Percentiles rank a stretch among this genome's conserved stretches.
Conservation (phyloP, 2,329 filamentous ascomycete species). For the Verticillium dahliae region DNA sequence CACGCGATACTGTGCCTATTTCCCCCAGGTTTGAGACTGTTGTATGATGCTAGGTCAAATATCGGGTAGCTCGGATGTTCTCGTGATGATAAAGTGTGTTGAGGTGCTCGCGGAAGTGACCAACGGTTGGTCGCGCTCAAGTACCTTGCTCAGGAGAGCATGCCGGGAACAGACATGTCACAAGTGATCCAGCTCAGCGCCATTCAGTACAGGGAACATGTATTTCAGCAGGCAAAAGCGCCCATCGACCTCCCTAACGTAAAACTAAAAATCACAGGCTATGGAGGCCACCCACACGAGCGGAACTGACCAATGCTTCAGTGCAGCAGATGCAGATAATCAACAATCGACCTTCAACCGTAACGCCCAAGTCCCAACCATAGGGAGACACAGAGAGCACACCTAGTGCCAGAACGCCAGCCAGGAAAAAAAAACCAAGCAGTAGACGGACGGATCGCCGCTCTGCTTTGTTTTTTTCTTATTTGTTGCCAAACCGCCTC, state of each 20-base stretch:
- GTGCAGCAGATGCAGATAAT: not conserved
- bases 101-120: too few species aligned
- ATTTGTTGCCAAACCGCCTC: too few species aligned
- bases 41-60: too few species aligned
- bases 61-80: too few species aligned
- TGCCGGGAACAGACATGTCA: too few species aligned
- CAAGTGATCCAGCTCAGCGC: too few species aligned
- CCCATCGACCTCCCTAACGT: not conserved
- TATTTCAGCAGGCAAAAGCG: not conserved
- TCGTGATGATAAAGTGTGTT: too few species aligned
- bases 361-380: not conserved
- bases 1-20: too few species aligned
- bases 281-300: not conserved
- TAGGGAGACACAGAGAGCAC: not conserved
- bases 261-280: not conserved
- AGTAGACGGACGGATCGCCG: not conserved
- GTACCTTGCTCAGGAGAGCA: too few species aligned
- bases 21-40: too few species aligned
- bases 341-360: not conserved
- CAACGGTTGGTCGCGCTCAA: too few species aligned
- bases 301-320: not conserved
- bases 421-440: not conserved
- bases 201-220: not conserved
- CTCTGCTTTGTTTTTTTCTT: too few species aligned
- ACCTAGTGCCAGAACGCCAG: not conserved